phyloP scores from a whole-genome alignment of 2,329 filamentous ascomycete species.

The Knufia fluminis region DNA sequence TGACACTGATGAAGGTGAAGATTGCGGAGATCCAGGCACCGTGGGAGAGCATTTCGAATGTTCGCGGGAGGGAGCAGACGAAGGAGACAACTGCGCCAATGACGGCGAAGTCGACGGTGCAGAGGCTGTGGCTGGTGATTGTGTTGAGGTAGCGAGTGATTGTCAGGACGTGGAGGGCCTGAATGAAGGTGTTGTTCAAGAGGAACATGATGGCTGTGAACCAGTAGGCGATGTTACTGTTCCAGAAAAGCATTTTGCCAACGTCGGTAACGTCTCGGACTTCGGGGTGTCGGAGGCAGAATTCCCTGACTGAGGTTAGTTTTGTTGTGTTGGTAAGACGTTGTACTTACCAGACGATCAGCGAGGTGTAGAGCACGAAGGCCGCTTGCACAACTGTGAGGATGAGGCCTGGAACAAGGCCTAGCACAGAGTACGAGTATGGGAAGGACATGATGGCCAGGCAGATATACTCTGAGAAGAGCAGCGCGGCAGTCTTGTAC shows the following conservation, averaged over 20 bases:
- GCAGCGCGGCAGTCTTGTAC: conserved; percentile 84
- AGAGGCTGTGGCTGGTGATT: conserved; percentile 47
- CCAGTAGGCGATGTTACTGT: conserved; percentile 62
- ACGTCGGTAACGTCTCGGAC: conserved; percentile 90
- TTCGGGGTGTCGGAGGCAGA: conserved; percentile 83
- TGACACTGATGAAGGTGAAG: conserved; percentile 82
- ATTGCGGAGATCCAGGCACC: conserved; percentile 69
- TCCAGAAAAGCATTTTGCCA: conserved; percentile 90
- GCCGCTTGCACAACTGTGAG: conserved; percentile 68
- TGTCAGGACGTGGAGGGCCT: conserved; percentile 35
- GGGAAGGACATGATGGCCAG: conserved; percentile 92
- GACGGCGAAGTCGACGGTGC: conserved; percentile 71
- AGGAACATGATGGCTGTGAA: conserved; percentile 76
- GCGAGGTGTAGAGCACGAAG: conserved; percentile 73
- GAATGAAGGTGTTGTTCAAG: conserved; percentile 88
- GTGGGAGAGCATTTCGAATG: conserved; percentile 70
- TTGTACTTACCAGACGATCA: conserved; percentile 49
- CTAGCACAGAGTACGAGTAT: conserved; percentile 81
- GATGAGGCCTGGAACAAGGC: conserved; percentile 77
- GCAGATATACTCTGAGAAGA: conserved; percentile 95
- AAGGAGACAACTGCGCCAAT: conserved; percentile 68
- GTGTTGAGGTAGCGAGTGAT: conserved; percentile 22
- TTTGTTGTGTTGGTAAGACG: background rate
- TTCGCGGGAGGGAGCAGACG: conserved; percentile 71
- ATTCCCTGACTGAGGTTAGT: conserved; percentile 52